Base-by-base conservation (phyloP, 805 yeast genomes). In the Saccharomycopsis sp. region DNA sequence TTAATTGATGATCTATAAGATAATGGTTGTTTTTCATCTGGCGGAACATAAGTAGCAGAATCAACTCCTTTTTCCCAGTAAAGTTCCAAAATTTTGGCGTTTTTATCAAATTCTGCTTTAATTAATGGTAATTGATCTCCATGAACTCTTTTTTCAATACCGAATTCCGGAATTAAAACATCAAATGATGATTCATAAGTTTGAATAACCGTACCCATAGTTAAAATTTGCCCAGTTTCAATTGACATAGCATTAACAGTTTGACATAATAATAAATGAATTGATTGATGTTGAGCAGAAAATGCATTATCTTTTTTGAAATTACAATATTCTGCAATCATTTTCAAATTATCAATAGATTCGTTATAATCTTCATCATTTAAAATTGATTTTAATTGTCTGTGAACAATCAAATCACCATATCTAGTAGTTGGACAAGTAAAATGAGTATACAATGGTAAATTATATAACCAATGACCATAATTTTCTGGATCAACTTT, bases 181-280 rank as follows among this genome's bases (percentile, higher is more conserved):
- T 92, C 98, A 62, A 92, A 92, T 2, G 97, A 85, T 1, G 95
- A 84, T 60, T 92, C 97, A 58, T 89, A 88, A 8, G 89, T 96
- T 58, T 87, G 96, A 20, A 86, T 62, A 14, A 89, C 92, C 13
- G 86, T 75, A 13, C 94, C 96, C 73, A 79, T 76, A 30, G 87
- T 76, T 48, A 89, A 67, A 37, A 86, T 57, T 57, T 86, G 95
- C 2, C 95, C 95, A 13, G 89, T 77, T 13, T 70, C 62, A 39
- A 70, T 74, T 19, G 76, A 63, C 72, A 84, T 73, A 31, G 76
- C 82, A 55, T 80, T 82, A 44, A 88, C 79, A 0, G 87, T 80
- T 57, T 87, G 94, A 42, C 89, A 82, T 35, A 88, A 65, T 41
- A 81, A 65, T 48, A 92, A 67, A 57, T 92, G 98, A 40, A 88